Conservation (phyloP, 257 asterid genomes). For the Nicotiana attenuata region DNA sequence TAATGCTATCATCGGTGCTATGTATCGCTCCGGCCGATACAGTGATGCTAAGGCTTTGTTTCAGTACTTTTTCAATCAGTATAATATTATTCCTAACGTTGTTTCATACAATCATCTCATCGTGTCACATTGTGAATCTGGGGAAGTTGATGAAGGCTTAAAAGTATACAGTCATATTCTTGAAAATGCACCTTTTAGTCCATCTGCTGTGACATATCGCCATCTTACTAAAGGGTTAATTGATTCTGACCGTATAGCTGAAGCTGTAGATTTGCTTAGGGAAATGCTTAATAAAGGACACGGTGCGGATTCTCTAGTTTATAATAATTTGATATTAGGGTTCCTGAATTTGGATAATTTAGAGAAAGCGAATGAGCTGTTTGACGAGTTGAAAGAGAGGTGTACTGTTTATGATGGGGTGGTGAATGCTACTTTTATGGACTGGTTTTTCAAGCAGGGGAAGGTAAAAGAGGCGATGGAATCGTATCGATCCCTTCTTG, state of each 20-base stretch:
- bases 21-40: constrained; percentile 68
- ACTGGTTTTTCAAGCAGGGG: constrained; percentile 80
- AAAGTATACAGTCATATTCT: constrained; percentile 46
- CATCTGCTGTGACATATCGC: constrained; percentile 70
- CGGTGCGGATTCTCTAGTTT: constrained; percentile 90
- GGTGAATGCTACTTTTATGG: constrained; percentile 85
- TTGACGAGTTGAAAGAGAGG: constrained; percentile 83
- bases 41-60: constrained; percentile 64
- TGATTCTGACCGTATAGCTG: constrained; percentile 45
- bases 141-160: constrained; percentile 65
- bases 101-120: constrained; percentile 66
- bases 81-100: constrained; percentile 56
- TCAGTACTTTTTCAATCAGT: constrained; percentile 76
- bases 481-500: constrained; percentile 60
- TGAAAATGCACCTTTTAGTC: constrained; percentile 65
- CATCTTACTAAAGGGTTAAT: constrained; percentile 79
- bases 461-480: constrained; percentile 80
- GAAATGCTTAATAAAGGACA: constrained; percentile 86
- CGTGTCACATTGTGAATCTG: constrained; percentile 61
- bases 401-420: constrained; percentile 78
- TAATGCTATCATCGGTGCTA: constrained; percentile 86
- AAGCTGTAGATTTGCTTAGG: constrained; percentile 56
- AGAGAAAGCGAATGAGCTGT: constrained; percentile 67
- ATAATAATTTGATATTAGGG: constrained; percentile 73
- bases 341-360: constrained; percentile 57